Evolutionary conservation across 495 filamentous ascomycete genomes (phyloP), one percentile per base, ranked within the genome.

Genomic region (Podospora didyma): DNA sequence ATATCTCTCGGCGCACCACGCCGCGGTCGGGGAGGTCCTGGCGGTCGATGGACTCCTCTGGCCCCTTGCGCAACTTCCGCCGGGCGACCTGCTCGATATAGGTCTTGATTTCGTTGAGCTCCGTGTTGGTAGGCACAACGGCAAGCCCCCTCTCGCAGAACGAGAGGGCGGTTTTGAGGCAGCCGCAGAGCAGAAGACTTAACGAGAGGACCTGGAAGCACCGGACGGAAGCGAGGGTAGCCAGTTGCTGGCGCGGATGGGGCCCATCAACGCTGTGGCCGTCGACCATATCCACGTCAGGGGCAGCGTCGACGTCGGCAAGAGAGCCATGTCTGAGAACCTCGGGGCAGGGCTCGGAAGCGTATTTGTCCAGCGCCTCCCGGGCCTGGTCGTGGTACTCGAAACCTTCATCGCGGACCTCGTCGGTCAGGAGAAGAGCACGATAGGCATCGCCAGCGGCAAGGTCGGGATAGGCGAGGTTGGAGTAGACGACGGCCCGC

Each of bases 371-470:
- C 10, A 83, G 61, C 11, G 76, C 70, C n/a, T 74, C 71, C 24
- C 65, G 23, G 37, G 83, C 83, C 50, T 74, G 59, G 7, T 84
- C 74, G 63, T 89, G 82, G 61, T 85, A 89, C 67, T 89, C 87
- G 59, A 81, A 82, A 56, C 74, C 67, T 57, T 87, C 83, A 53
- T 94, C 86, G 53, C 78, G 67, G 22, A 92, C 80, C 52, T 93
- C 90, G 62, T 98, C 94, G 19, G 86, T 76, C 42, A 97, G 75
- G 11, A 96, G 82, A 2, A 98, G 80, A 2, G 92, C 90, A 42
- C 89, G 86, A 69, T 98, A 97, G 2, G 90, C 89, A 71, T 96
- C 94, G 41, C 90, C 90, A 23, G 88, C 87, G 3, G 90, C 90
- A 16, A 98, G 79, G 69, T 98, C 94, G 2, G 89, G 90, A 70